These are phyloP conservation scores for Penicillium ucsense DNA, from an alignment of 495 filamentous ascomycete species.

Conservation along the genomic window DNA sequence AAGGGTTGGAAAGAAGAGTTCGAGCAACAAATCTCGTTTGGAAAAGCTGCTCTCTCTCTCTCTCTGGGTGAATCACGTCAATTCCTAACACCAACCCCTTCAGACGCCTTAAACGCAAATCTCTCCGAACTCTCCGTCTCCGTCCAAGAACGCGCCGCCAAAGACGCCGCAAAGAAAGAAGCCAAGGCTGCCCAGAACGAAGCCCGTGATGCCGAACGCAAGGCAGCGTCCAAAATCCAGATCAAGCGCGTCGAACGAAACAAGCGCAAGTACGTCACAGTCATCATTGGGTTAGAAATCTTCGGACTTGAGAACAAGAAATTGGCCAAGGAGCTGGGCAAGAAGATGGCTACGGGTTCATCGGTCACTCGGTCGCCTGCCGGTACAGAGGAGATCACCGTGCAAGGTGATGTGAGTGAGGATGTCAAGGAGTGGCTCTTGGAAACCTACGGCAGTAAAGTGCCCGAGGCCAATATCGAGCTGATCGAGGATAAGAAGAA, in stretches of 20 bases:
- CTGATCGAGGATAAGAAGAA: constrained; percentile 91
- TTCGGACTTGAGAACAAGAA: constrained; percentile 93
- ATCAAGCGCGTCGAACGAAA: constrained; percentile 97
- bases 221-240: constrained; percentile 67
- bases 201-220: constrained; percentile 64
- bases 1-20: too few relatives aligned
- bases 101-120: constrained; percentile 74
- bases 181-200: constrained; percentile 82
- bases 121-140: constrained; percentile 77
- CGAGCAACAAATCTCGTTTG: too few relatives aligned
- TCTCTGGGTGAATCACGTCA: too few relatives aligned
- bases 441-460: constrained; percentile 68
- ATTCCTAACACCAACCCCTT: too few relatives aligned
- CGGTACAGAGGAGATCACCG: constrained; percentile 91
- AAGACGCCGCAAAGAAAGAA: constrained; percentile 90
- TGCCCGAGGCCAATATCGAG: constrained; percentile 92
- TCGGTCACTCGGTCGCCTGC: constrained; percentile 80
- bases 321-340: constrained; percentile 43
- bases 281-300: constrained; percentile 77
- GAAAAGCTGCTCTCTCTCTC: too few relatives aligned
- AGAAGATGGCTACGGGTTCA: constrained; percentile 75
- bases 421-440: constrained; percentile 86
- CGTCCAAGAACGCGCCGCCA: constrained; percentile 83
- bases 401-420: constrained; percentile 93
- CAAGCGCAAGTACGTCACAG: constrained; percentile 93